These are phyloP conservation scores for Pichia sporocuriosa DNA, from an alignment of 805 yeast genomes.

Conservation along the genomic window DNA sequence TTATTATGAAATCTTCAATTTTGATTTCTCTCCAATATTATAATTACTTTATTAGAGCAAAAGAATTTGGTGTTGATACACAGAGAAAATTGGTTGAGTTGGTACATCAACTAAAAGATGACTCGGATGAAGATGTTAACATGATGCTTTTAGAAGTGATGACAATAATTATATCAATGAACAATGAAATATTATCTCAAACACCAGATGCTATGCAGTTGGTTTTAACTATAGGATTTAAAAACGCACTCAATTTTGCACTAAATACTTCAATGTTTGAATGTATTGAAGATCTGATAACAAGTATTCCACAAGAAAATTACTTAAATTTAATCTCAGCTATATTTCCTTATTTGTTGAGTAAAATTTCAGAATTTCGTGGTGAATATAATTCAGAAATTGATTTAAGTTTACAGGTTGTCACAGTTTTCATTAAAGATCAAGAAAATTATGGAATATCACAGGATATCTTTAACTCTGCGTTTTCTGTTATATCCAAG, in stretches of 20 bases:
- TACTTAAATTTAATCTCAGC: slow-evolving; percentile 43
- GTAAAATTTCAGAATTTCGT: slow-evolving; percentile 30
- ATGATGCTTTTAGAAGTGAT: slow-evolving; percentile 66
- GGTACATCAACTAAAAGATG: slow-evolving; percentile 42
- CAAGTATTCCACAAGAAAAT: slow-evolving; percentile 35
- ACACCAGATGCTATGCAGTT: slow-evolving; percentile 40
- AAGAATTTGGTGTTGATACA: slow-evolving; percentile 24
- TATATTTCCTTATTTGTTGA: slow-evolving; percentile 46
- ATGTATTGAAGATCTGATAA: slow-evolving; percentile 55
- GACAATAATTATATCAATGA: slow-evolving; percentile 48
- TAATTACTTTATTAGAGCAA: slow-evolving; percentile 25
- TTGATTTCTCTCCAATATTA: slow-evolving; percentile 50
- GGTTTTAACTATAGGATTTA: slow-evolving; percentile 57
- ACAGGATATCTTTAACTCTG: slow-evolving; percentile 31
- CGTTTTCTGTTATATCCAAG: slow-evolving; percentile 38
- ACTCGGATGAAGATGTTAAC: slow-evolving; percentile 75
- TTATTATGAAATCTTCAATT: slow-evolving; percentile 25
- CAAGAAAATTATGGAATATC: slow-evolving; percentile 16
- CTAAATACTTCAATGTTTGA: slow-evolving; percentile 62
- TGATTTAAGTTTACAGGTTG: slow-evolving; percentile 50
- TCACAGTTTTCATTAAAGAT: slow-evolving; percentile 47
- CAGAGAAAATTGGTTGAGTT: slow-evolving; percentile 29
- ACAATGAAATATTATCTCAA: slow-evolving; percentile 29
- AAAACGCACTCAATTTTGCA: slow-evolving; percentile 71
- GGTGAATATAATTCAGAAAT: slow-evolving; percentile 56